These are phyloP conservation scores for Kodamaea plutei DNA, from an alignment of 1,139 yeast species.

Conservation along the genomic window DNA sequence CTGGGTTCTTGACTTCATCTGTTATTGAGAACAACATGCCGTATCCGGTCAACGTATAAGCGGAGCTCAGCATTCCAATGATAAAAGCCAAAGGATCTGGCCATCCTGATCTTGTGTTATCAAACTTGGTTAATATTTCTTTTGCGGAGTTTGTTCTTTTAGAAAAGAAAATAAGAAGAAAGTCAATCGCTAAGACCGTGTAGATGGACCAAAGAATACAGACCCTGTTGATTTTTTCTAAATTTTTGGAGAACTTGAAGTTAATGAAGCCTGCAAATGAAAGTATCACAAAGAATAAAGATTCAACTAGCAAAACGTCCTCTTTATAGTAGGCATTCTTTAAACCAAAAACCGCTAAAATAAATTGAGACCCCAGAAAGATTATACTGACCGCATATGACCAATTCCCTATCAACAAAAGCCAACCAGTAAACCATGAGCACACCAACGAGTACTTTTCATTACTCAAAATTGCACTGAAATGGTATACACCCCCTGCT, in stretches of 20 bases:
- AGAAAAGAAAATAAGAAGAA: slow-evolving; percentile 57
- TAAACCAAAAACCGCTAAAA: slow-evolving; percentile 61
- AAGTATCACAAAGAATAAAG: slow-evolving; percentile 54
- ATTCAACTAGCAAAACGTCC: slow-evolving; percentile 51
- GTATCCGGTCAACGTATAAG: slow-evolving; percentile 77
- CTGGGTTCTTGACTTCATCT: slow-evolving; percentile 77
- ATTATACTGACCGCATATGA: slow-evolving; percentile 69
- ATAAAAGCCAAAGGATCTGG: slow-evolving; percentile 62
- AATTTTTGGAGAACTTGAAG: slow-evolving; percentile 51
- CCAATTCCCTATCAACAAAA: slow-evolving; percentile 69
- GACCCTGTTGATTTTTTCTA: slow-evolving; percentile 60
- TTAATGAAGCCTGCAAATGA: slow-evolving; percentile 59
- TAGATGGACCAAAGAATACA: slow-evolving; percentile 73
- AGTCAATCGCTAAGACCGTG: slow-evolving; percentile 66
- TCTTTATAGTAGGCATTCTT: slow-evolving; percentile 55
- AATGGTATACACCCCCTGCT: slow-evolving; percentile 72
- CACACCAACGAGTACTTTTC: slow-evolving; percentile 49
- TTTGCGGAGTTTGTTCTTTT: slow-evolving; percentile 56
- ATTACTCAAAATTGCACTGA: slow-evolving; percentile 65
- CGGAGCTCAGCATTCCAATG: slow-evolving; percentile 73
- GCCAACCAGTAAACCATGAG: slow-evolving; percentile 79
- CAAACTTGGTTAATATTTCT: slow-evolving; percentile 63
- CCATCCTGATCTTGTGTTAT: slow-evolving; percentile 71
- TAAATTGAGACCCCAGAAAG: slow-evolving; percentile 71
- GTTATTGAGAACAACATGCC: slow-evolving; percentile 80